Evolutionary conservation across 2,329 filamentous ascomycete genomes (phyloP), one percentile per base, ranked within the genome.

Genomic region (Colletotrichum sp.): DNA sequence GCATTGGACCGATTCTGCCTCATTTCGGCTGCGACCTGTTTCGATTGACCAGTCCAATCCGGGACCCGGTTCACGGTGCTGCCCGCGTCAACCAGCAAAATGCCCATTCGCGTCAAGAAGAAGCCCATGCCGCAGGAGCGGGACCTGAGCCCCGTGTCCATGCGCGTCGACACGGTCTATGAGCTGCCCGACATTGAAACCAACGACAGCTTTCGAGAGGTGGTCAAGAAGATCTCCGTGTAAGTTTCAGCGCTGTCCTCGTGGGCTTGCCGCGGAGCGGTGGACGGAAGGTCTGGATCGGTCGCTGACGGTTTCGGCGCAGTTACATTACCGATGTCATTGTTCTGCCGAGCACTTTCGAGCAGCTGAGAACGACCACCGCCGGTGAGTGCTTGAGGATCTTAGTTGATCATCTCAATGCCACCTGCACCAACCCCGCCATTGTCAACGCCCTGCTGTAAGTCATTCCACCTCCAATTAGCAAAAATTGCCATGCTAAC

Each of bases 371-470:
- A 64, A 93, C 92, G 8, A 93, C 92, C 2, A 88, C 91, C 8
- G 91, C 92, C 30, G 92, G 92, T 3, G 89, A 87, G 77, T 91
- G 86, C 79, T 87, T 91, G 80, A 90, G 87, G 32, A 81, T 84
- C 26, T 85, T 96, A 71, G 92, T 95, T 64, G 89, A 92, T 55
- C 91, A 95, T 81, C 87, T 96, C 34, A 89, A 89, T 69, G 82
- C 88, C 26, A 89, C 89, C 24, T 93, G 93, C 80, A 92, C 91
- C 73, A 94, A 96, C 81, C 92, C 91, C 7, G 91, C 91, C 75
- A 90, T 95, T 71, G 92, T 96, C 60, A 94, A 93, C 80, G 93
- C 94, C 66, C 86, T 96, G 36, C 86, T 96, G 93, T 95, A 86
- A 83, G 92, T 90, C 72, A 73, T 44, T 6, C 10, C 18, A 24